Base-by-base conservation (phyloP, 2,329 filamentous ascomycete species). In the Pyrenochaeta sp. region DNA sequence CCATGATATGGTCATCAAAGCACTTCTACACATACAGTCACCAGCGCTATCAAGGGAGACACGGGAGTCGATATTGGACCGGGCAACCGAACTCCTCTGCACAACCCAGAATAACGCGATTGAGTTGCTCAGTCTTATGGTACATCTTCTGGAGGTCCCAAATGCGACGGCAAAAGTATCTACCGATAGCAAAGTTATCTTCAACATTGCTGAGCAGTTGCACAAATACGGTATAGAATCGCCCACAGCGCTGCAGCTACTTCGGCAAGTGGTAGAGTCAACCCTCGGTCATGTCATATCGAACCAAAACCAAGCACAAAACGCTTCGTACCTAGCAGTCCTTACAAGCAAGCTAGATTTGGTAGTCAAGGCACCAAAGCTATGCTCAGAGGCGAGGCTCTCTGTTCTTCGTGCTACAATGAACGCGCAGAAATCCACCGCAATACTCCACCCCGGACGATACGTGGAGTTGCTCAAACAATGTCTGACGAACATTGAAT, bases 141-240 rank as follows among this genome's bases (percentile, higher is more conserved):
- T 57, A 7, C 65, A 67, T 43, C 56, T 77, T 7, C 74, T 75
- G 67, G 58, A 69, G 27, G 55, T 68, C 5, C 67, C 74, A 1
- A 77, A 77, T 49, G 68, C 74, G 12, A 75, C 67, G 5, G 68
- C 74, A 10, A 73, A 69, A 23, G 47, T 76, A 1, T 70, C 68
- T 4, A 67, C 63, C 4, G 58, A 73, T 15, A 63, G 63, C 10
- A 45, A 45, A 2, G 32, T 60, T 1, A 44, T 73, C 14, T 74
- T 73, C 45, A 51, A 67, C n/a, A 58, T 74, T 10, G 66, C 69
- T 1, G 57, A 68, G n/a, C 55, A 59, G 11, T 35, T 74, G 18
- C 63, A 68, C 32, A 51, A 57, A 6, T 50, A 56, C 1, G 40
- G 59, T 0, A 9, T 54, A 3, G 63, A 59, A 41, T 55, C 60